Conservation (phyloP, 1,139 yeast genomes). For the Saccharomyces hybrid region DNA sequence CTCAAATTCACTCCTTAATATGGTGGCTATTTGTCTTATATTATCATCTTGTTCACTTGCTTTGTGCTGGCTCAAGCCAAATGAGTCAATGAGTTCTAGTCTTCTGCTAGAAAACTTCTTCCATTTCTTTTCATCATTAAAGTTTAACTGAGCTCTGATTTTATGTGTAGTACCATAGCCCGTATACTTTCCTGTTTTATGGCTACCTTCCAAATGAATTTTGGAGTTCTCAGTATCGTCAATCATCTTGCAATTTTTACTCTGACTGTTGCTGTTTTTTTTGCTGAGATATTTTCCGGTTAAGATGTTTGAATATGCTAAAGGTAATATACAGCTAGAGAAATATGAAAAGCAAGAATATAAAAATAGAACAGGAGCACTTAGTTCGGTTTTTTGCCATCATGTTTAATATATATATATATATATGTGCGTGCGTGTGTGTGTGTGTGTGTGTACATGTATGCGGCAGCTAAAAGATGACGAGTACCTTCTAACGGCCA, state of each 20-base stretch:
- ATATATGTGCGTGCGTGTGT: not conserved
- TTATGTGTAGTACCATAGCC: conserved; percentile 65
- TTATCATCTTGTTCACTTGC: conserved; percentile 90
- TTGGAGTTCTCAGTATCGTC: not conserved
- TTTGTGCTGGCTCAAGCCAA: conserved; percentile 67
- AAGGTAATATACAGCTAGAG: not conserved
- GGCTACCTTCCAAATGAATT: not conserved
- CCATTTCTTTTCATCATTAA: conserved; percentile 79
- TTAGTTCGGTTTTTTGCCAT: not conserved
- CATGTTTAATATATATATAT: too few relatives aligned
- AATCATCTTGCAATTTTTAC: not conserved
- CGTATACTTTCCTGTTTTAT: conserved; percentile 1
- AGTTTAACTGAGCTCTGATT: conserved; percentile 65
- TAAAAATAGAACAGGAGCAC: not conserved
- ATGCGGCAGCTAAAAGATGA: not conserved
- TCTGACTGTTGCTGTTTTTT: not conserved
- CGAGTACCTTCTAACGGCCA: not conserved
- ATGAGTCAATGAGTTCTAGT: conserved; percentile 75
- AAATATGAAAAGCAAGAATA: not conserved
- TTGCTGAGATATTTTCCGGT: not conserved
- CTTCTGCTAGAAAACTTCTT: conserved; percentile 82
- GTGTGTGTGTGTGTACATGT: not conserved
- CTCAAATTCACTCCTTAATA: conserved; percentile 67
- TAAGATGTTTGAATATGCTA: not conserved
- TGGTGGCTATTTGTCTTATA: conserved; percentile 68